Evolutionary conservation across 768 basidiomycete genomes (phyloP).

Genomic region (Gloeopeniophorella convolvens): DNA sequence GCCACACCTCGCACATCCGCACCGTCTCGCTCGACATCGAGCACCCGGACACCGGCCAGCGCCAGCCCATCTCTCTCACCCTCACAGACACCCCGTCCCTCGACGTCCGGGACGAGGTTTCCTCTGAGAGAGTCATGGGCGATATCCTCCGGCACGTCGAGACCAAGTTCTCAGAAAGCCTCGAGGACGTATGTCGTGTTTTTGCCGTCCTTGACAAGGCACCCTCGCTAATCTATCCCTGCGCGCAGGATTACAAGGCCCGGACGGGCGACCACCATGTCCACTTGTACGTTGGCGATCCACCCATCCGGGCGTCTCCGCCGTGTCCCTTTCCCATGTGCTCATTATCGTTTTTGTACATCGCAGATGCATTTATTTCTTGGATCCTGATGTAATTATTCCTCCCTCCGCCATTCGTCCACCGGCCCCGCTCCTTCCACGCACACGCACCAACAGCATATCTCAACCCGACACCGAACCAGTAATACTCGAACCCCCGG

Average conservation of each 20-base stretch:
- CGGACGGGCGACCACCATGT: conserved; percentile 70
- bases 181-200: conserved; percentile 63
- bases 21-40: conserved; percentile 67
- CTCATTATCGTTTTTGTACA: conserved; percentile 12
- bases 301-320: conserved; percentile 6
- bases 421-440: conserved; percentile 59
- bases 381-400: conserved; percentile 78
- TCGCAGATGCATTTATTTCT: conserved; percentile 75
- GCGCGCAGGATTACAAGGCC: conserved; percentile 60
- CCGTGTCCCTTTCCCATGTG: conserved; percentile 6
- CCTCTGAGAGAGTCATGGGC: conserved; percentile 54
- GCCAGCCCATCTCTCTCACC: conserved; percentile 52
- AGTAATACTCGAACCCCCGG: conserved; percentile 74
- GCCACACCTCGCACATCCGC: conserved; percentile 68
- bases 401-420: conserved; percentile 63
- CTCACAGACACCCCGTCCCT: conserved; percentile 81
- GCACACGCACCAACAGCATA: conserved; percentile 64
- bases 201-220: conserved; percentile 6
- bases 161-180: conserved; percentile 60
- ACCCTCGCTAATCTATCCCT: conserved; percentile 18
- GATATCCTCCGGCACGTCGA: conserved; percentile 73
- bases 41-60: conserved; percentile 39
- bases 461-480: conserved; percentile 68
- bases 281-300: conserved; percentile 54
- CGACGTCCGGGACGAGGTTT: conserved; percentile 61